Evolutionary conservation across 352 stramenopile genomes (phyloP).

Genomic region (Phytophthora sp.): DNA sequence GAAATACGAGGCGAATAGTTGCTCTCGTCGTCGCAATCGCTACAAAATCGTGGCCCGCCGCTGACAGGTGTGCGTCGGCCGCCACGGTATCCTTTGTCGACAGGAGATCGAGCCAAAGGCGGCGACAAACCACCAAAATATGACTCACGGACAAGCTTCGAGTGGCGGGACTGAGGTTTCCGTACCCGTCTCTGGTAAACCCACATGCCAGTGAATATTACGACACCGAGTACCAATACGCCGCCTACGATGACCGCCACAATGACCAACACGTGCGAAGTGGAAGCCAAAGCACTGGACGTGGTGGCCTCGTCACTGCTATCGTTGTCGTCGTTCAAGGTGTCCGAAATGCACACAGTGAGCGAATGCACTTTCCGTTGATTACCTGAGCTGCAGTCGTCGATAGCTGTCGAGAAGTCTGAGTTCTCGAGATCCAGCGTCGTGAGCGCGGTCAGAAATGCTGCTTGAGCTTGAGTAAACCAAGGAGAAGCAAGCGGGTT

Average conservation of each 20-base stretch:
- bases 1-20: conserved; percentile 38
- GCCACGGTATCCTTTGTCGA: conserved; percentile 34
- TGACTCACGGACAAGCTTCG: conserved; percentile 33
- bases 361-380: conserved; percentile 34
- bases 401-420: conserved; percentile 40
- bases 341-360: conserved; percentile 40
- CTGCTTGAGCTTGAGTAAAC: conserved; percentile 49
- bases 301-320: conserved; percentile 9
- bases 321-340: conserved; percentile 20
- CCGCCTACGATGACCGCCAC: conserved; percentile 49
- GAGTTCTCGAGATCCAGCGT: conserved; percentile 40
- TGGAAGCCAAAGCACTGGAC: conserved; percentile 1
- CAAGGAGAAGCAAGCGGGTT: conserved; percentile 49
- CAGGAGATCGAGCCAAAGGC: conserved; percentile 32
- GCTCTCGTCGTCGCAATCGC: conserved; percentile 32
- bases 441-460: conserved; percentile 38
- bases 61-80: conserved; percentile 33
- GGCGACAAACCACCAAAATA: conserved; percentile 47
- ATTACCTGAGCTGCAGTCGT: conserved; percentile 28
- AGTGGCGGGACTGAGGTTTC: conserved; percentile 3
- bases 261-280: conserved; percentile 28
- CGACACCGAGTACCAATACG: conserved; percentile 34
- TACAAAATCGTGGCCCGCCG: conserved; percentile 23
- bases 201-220: conserved; percentile 30
- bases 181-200: conserved; percentile 24